These are phyloP conservation scores for Moesziomyces sp. DNA, from an alignment of 1,284 basidiomycete genomes.

Conservation along the genomic window DNA sequence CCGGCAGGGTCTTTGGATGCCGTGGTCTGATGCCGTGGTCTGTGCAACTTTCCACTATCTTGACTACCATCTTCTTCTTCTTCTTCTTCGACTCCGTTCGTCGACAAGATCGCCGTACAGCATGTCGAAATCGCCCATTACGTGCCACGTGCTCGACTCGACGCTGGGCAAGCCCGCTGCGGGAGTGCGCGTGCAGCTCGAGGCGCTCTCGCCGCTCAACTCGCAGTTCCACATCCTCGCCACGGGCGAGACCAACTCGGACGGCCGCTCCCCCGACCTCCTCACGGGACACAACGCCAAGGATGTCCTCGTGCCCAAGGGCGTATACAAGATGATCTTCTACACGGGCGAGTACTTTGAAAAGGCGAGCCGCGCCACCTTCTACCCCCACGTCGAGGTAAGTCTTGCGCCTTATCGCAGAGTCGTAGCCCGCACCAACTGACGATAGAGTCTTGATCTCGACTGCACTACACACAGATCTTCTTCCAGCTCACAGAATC, in stretches of 20 bases:
- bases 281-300: constrained; percentile 72
- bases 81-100: no score
- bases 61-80: background rate
- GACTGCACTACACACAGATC: constrained; percentile 31
- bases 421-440: background rate
- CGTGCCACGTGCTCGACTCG: constrained; percentile 90
- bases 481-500: constrained; percentile 46
- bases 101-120: background rate
- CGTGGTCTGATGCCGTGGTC: background rate
- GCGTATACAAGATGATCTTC: constrained; percentile 84
- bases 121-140: constrained; percentile 74
- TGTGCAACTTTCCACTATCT: background rate
- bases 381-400: constrained; percentile 90
- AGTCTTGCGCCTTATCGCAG: constrained; percentile 21
- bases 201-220: constrained; percentile 27
- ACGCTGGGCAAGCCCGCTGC: constrained; percentile 82
- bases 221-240: constrained; percentile 36
- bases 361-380: constrained; percentile 74
- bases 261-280: constrained; percentile 82
- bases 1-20: background rate
- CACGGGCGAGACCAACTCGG: constrained; percentile 78
- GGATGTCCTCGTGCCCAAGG: constrained; percentile 69
- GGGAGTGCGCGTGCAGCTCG: constrained; percentile 38
- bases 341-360: constrained; percentile 85
- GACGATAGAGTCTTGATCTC: background rate